These are phyloP conservation scores for Fraxinus xanthoxyloides DNA, from an alignment of 305 asterid species.

Conservation along the genomic window DNA sequence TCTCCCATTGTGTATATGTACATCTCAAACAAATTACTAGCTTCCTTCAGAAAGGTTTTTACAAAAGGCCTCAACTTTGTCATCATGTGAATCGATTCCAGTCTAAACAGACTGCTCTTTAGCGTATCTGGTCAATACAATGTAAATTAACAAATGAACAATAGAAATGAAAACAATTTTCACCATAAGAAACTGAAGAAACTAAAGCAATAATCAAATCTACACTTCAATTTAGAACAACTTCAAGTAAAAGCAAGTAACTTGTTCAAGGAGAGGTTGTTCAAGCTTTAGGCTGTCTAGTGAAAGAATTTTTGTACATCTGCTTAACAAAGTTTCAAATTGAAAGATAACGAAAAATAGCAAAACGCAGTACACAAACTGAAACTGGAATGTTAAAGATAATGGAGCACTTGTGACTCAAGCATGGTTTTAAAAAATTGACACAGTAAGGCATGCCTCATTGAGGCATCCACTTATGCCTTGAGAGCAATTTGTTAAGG, in stretches of 20 bases:
- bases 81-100: slow-evolving; percentile 78
- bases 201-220: slow-evolving; percentile 1
- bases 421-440: background rate
- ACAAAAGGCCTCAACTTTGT: slow-evolving; percentile 93
- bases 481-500: background rate
- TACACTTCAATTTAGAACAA: background rate
- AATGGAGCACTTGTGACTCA: background rate
- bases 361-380: background rate
- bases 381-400: background rate
- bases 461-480: background rate
- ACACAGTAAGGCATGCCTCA: background rate
- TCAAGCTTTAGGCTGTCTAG: background rate
- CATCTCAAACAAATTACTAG: slow-evolving; percentile 80
- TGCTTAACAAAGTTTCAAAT: background rate
- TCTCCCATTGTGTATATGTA: slow-evolving; percentile 96
- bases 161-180: background rate
- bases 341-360: background rate
- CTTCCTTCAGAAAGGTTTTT: slow-evolving; percentile 68
- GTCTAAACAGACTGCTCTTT: slow-evolving; percentile 58
- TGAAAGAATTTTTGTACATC: background rate
- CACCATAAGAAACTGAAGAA: slow-evolving; percentile 10
- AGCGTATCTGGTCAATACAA: slow-evolving; percentile 48
- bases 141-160: slow-evolving; percentile 6
- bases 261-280: background rate
- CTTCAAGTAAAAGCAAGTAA: background rate